phyloP scores from a whole-genome alignment of 805 yeast genomes.

The Barnettozyma populi region DNA sequence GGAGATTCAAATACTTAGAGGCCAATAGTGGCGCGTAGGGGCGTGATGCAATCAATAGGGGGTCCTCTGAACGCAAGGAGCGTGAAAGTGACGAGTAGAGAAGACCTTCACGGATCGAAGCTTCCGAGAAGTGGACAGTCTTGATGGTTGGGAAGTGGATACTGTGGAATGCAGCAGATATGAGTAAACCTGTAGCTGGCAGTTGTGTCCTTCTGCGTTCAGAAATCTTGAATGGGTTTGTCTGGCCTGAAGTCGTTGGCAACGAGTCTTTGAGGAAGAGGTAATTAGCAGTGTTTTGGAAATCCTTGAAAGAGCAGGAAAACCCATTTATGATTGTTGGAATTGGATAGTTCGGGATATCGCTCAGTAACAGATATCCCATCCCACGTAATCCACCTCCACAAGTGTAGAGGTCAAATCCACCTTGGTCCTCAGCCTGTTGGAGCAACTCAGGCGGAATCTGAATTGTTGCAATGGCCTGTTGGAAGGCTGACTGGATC shows the following conservation, averaged over 20 bases:
- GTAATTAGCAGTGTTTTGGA: constrained; percentile 45
- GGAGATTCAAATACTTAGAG: constrained; percentile 46
- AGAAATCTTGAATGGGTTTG: constrained; percentile 46
- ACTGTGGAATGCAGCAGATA: constrained; percentile 57
- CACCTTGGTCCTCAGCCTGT: constrained; percentile 50
- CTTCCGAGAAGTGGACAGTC: constrained; percentile 65
- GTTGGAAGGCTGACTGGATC: constrained; percentile 43
- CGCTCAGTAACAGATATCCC: constrained; percentile 53
- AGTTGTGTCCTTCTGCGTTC: constrained; percentile 60
- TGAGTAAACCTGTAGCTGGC: constrained; percentile 62
- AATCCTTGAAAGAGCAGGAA: constrained; percentile 49
- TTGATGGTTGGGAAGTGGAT: constrained; percentile 43
- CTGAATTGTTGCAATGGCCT: constrained; percentile 45
- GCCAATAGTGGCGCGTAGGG: constrained; percentile 69
- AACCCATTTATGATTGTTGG: constrained; percentile 68
- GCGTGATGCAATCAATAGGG: constrained; percentile 59
- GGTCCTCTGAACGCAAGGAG: constrained; percentile 58
- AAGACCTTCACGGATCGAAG: constrained; percentile 76
- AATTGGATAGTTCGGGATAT: constrained; percentile 54
- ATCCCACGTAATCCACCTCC: constrained; percentile 75
- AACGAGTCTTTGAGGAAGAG: constrained; percentile 43
- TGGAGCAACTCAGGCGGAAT: constrained; percentile 47
- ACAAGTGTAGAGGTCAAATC: constrained; percentile 58
- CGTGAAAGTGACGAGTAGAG: constrained; percentile 57
- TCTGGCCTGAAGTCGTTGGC: constrained; percentile 27